Percentiles rank a stretch among this genome's conserved stretches.
phyloP scores from a whole-genome alignment of 2,329 filamentous ascomycete species.

The Xylariaceae sp. region DNA sequence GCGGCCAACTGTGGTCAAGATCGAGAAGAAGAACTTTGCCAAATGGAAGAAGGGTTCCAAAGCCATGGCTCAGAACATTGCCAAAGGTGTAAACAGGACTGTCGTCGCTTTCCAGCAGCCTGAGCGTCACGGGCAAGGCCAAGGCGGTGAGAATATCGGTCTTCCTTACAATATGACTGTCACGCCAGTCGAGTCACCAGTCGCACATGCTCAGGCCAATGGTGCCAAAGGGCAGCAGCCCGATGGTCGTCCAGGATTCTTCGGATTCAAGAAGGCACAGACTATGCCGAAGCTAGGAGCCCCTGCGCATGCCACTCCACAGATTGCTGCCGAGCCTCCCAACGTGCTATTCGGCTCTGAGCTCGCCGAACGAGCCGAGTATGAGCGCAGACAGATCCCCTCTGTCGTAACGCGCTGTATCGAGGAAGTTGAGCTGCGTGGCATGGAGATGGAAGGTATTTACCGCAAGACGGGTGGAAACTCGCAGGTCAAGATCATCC shows the following conservation, averaged over 20 bases:
- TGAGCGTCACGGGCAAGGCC: slow-evolving; percentile 46
- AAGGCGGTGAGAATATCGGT: slow-evolving; percentile 60
- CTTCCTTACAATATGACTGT: slow-evolving; percentile 67
- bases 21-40: slow-evolving; percentile 94
- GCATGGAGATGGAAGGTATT: slow-evolving; percentile 96
- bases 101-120: slow-evolving; percentile 66
- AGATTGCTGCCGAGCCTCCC: slow-evolving; percentile 46
- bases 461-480: slow-evolving; percentile 96
- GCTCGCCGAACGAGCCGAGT: slow-evolving; percentile 76
- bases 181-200: slow-evolving; percentile 47
- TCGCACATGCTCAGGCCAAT: slow-evolving; percentile 29
- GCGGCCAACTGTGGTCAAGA: slow-evolving; percentile 90
- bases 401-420: slow-evolving; percentile 90
- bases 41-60: slow-evolving; percentile 98
- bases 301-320: slow-evolving; percentile 36
- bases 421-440: slow-evolving; percentile 89
- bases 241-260: slow-evolving; percentile 58
- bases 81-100: slow-evolving; percentile 88
- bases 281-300: slow-evolving; percentile 49
- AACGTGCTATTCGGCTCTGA: slow-evolving; percentile 81
- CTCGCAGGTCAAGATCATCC: slow-evolving; percentile 82
- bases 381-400: slow-evolving; percentile 83
- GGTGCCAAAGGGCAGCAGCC: slow-evolving; percentile 30
- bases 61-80: slow-evolving; percentile 87
- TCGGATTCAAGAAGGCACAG: slow-evolving; percentile 50